These are phyloP conservation scores for Diaporthe sp. DNA, from an alignment of 2,329 filamentous ascomycete genomes.

Conservation along the genomic window DNA sequence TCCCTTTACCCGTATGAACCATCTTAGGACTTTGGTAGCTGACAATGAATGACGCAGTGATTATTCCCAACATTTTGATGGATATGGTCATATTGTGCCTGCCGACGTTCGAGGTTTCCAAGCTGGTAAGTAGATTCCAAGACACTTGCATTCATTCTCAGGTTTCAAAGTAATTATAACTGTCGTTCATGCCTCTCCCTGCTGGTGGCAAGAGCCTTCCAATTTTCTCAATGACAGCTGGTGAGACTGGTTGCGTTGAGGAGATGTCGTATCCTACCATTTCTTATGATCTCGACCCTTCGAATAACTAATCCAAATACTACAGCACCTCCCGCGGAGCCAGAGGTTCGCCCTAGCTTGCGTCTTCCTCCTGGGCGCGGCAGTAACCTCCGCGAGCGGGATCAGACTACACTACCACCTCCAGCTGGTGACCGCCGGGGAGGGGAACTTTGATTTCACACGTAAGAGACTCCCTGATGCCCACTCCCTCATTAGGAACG, in stretches of 20 bases:
- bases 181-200: not conserved
- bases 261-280: not conserved
- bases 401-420: constrained; percentile 7
- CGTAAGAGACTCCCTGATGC: not conserved
- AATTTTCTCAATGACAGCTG: not conserved
- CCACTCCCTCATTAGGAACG: too few species aligned
- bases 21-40: not conserved
- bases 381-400: constrained; percentile 13
- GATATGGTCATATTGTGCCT: constrained; percentile 19
- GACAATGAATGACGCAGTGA: not conserved
- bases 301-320: not conserved
- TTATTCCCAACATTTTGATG: constrained; percentile 18
- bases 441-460: constrained; percentile 1
- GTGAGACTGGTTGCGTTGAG: not conserved
- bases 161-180: too few species aligned
- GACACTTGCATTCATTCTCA: not conserved
- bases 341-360: not conserved
- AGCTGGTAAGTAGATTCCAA: not conserved
- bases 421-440: not conserved
- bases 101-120: constrained; percentile 18
- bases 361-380: constrained; percentile 20
- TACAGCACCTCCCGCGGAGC: constrained; percentile 8
- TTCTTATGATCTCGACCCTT: not conserved
- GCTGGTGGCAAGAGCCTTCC: not conserved
- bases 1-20: too few species aligned